phyloP scores from a whole-genome alignment of 495 filamentous ascomycete genomes.

The Aspergillus affinis region DNA sequence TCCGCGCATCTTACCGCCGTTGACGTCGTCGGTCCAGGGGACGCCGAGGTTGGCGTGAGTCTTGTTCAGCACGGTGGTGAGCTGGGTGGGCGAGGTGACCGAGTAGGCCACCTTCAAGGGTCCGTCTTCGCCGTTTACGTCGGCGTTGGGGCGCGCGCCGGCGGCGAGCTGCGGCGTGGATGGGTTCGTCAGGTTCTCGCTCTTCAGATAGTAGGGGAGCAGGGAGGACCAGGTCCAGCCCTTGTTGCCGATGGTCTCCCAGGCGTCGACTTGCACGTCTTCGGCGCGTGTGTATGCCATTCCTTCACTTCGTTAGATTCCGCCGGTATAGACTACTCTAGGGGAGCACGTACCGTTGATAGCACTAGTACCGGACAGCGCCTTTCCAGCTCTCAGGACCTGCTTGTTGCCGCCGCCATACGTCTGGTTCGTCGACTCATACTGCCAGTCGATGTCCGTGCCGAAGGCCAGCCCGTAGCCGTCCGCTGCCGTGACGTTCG shows the following conservation, averaged over 20 bases:
- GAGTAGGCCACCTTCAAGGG: conserved; percentile 44
- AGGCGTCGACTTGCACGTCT: conserved; percentile 47
- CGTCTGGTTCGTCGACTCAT: conserved; percentile 43
- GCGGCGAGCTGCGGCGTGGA: conserved; percentile 34
- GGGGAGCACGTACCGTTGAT: conserved; percentile 47
- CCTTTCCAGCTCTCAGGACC: conserved; percentile 46
- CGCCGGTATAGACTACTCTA: background rate
- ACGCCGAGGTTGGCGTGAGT: conserved; percentile 33
- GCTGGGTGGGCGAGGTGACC: conserved; percentile 19
- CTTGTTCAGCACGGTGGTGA: conserved; percentile 28
- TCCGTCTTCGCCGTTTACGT: conserved; percentile 43
- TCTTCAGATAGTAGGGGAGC: conserved; percentile 56
- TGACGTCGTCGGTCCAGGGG: conserved; percentile 21
- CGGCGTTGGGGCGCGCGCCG: conserved; percentile 43
- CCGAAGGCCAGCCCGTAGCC: conserved; percentile 42
- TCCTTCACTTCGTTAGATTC: conserved; percentile 23
- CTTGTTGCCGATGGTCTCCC: conserved; percentile 56
- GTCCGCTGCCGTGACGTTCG: conserved; percentile 46
- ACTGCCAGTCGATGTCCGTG: conserved; percentile 54
- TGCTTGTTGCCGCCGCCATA: conserved; percentile 36
- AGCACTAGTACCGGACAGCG: conserved; percentile 51
- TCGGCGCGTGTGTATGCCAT: conserved; percentile 47
- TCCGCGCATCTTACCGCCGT: conserved; percentile 33
- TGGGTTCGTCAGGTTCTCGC: conserved; percentile 37
- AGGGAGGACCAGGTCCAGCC: conserved; percentile 62